Conservation (phyloP, 805 yeast genomes). For the Wickerhamiella bombiphila region DNA sequence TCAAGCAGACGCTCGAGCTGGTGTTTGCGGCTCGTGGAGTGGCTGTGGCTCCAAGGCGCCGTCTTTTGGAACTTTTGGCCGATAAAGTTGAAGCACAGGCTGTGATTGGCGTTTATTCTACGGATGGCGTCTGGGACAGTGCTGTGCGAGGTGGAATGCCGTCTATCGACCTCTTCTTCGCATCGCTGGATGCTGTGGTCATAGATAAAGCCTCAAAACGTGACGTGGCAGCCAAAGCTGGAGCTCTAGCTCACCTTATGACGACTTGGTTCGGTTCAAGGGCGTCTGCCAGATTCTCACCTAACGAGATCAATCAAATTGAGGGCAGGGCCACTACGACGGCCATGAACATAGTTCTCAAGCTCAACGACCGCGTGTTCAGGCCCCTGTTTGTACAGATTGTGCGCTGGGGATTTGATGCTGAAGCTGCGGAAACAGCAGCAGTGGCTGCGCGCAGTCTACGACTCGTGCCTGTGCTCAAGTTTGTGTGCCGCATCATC, state of each 20-base stretch:
- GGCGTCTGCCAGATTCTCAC: slow-evolving; percentile 45
- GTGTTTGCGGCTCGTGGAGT: slow-evolving; percentile 31
- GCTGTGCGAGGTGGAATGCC: slow-evolving; percentile 22
- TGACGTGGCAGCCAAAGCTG: slow-evolving; percentile 55
- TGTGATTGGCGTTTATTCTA: slow-evolving; percentile 28
- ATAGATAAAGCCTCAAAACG: slow-evolving; percentile 60
- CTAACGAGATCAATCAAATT: slow-evolving; percentile 62
- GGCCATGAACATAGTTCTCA: slow-evolving; percentile 67
- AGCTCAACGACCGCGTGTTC: slow-evolving; percentile 84
- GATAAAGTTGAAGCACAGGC: slow-evolving; percentile 53
- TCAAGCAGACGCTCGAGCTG: slow-evolving; percentile 45
- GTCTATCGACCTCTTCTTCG: slow-evolving; percentile 56
- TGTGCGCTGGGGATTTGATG: slow-evolving; percentile 85
- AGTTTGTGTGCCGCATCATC: slow-evolving; percentile 72
- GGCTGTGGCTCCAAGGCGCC: slow-evolving; percentile 40
- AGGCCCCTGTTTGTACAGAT: slow-evolving; percentile 79
- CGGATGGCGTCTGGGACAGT: slow-evolving; percentile 39
- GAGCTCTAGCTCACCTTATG: slow-evolving; percentile 53
- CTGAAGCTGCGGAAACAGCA: slow-evolving; percentile 49
- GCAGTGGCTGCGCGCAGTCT: slow-evolving; percentile 29
- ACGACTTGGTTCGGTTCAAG: slow-evolving; percentile 54
- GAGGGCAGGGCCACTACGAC: slow-evolving; percentile 63
- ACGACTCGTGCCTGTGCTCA: slow-evolving; percentile 62
- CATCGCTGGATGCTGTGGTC: slow-evolving; percentile 48
- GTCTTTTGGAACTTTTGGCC: slow-evolving; percentile 39